Base-by-base conservation (phyloP, 176 grass and related monocot genomes). In the Musa itinerans region DNA sequence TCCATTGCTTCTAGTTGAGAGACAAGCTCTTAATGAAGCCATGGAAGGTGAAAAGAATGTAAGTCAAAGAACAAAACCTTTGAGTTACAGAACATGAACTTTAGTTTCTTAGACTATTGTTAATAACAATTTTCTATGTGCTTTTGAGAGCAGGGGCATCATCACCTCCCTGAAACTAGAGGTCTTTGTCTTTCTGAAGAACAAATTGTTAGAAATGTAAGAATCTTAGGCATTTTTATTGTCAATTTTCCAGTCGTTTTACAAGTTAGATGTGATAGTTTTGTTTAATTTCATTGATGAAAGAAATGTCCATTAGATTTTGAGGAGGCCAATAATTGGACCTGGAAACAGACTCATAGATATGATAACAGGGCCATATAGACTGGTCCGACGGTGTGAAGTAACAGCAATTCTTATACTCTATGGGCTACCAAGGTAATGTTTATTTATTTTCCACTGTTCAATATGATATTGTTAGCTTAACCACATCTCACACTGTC, bases 111-210 rank as follows among this genome's bases (percentile, higher is more conserved):
- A 34, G 53, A 26, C 77, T 80, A 72, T 25, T 16, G 19, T 71
- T 17, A 56, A 16, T 26, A 52, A 69, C 17, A 65, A 26, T 66
- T 43, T 83, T 83, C 15, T 71, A 43, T 66, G 16, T 75, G n/a
- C 50, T 61, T 68, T 21, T 62, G 69, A 80, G 83, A 68, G 63
- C 83, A 98, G 95, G 90, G 86, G 17, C 82, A 91, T 82, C 90
- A 91, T 73, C 76, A 83, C 52, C 78, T 94, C 71, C 90, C 95
- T 29, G 95, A 99, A 90, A 99, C 95, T 49, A 94, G 95, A 84
- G 95, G 95, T 63, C 86, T 99, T 5, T 98, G 95, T 63, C 88
- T 99, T 74, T 94, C 95, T 72, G 95, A 99, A 84, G 95, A 99
- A 85, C 95, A 94, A 82, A 91, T 89, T 67, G 88, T 99, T 74